Conservation (phyloP, 257 asterid species). For the Coffea eugenioides region DNA sequence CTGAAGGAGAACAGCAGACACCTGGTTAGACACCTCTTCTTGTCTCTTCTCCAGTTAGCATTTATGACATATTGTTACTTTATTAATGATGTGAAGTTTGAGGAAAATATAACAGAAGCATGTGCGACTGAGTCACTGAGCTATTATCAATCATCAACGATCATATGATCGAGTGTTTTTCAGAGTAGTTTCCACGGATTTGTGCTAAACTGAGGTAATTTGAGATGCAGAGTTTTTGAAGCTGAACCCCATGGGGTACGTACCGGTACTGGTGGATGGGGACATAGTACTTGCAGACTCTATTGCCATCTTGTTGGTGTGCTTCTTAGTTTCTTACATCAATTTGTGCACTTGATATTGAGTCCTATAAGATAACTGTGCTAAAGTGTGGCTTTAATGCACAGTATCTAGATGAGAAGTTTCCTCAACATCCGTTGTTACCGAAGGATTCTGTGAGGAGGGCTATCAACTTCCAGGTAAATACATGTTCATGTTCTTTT, state of each 20-base stretch:
- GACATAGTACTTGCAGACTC: slow-evolving; percentile 71
- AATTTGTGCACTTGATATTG: slow-evolving; percentile 2
- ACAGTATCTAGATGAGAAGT: slow-evolving; percentile 90
- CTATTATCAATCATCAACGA: background rate
- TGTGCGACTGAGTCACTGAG: background rate
- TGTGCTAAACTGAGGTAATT: background rate
- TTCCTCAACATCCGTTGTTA: slow-evolving; percentile 77
- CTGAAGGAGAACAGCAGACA: slow-evolving; percentile 62
- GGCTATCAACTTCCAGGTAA: slow-evolving; percentile 36
- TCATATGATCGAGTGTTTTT: background rate
- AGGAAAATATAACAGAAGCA: background rate
- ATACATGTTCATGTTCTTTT: background rate
- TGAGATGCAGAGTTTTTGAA: slow-evolving; percentile 64
- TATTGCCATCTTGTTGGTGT: slow-evolving; percentile 75
- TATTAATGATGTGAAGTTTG: background rate
- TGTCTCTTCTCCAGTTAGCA: background rate
- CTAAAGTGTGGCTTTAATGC: slow-evolving; percentile 8
- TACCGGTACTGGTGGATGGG: slow-evolving; percentile 78
- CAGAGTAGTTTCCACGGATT: background rate
- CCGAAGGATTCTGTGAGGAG: slow-evolving; percentile 66
- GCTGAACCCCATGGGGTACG: slow-evolving; percentile 82
- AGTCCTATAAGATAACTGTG: background rate
- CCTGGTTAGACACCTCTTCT: slow-evolving; percentile 49
- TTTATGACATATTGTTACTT: background rate
- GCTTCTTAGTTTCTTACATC: slow-evolving; percentile 17